phyloP scores from a whole-genome alignment of 2,329 filamentous ascomycete genomes.

The Oidium heveae region DNA sequence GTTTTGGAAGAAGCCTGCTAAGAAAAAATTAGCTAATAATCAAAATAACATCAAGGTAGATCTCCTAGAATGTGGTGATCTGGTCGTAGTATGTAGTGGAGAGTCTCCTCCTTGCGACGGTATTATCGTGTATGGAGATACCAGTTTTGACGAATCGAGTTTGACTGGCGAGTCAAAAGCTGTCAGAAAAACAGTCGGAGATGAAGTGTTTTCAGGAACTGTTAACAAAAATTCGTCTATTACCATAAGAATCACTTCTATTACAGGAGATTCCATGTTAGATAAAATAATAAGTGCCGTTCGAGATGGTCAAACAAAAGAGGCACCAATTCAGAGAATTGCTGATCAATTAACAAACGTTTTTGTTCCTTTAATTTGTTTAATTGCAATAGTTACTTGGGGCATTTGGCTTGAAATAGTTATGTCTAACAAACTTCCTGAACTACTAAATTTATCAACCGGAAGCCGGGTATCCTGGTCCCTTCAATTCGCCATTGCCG shows the following conservation, averaged over 20 bases:
- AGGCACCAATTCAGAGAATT: constrained; percentile 50
- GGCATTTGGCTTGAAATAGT: constrained; percentile 44
- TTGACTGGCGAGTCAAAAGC: constrained; percentile 55
- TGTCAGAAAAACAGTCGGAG: constrained; percentile 35
- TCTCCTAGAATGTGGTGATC: constrained; percentile 43
- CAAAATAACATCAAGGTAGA: constrained; percentile 20
- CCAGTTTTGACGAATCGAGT: constrained; percentile 69
- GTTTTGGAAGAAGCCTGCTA: background rate
- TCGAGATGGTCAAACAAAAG: constrained; percentile 49
- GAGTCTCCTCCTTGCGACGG: constrained; percentile 22
- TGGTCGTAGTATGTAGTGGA: constrained; percentile 52
- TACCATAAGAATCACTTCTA: constrained; percentile 35
- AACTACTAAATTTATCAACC: constrained; percentile 26
- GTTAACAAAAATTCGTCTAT: constrained; percentile 44
- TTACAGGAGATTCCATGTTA: constrained; percentile 46
- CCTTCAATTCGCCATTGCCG: constrained; percentile 46
- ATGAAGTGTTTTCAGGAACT: constrained; percentile 46
- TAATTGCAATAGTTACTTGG: constrained; percentile 48
- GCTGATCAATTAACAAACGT: constrained; percentile 50
- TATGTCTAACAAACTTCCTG: constrained; percentile 28
- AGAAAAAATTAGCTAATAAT: constrained; percentile 2
- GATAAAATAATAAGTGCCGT: constrained; percentile 58
- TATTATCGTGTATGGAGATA: constrained; percentile 31
- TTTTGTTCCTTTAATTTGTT: constrained; percentile 48
- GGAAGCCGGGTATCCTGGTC: constrained; percentile 52